Conservation (phyloP, 495 filamentous ascomycete species). For the Aspergillus mulundensis region DNA sequence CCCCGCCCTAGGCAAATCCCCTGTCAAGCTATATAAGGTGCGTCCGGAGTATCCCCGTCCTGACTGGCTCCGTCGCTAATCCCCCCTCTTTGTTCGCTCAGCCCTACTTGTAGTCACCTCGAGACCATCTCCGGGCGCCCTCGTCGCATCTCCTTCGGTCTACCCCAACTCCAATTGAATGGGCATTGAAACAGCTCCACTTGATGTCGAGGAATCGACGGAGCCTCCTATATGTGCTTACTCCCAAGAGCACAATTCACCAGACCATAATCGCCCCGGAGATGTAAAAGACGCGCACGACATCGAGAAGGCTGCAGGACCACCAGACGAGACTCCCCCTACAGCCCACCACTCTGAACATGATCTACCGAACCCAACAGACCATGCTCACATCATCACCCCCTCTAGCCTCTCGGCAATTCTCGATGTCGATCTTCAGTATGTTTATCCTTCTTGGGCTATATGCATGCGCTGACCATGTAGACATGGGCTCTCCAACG, state of each 20-base stretch:
- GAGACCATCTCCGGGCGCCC: background rate
- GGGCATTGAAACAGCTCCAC: slow-evolving; percentile 35
- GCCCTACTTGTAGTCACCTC: background rate
- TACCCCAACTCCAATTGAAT: slow-evolving; percentile 32
- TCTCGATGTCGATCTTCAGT: slow-evolving; percentile 31
- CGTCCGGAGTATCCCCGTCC: background rate
- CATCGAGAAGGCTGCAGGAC: slow-evolving; percentile 2
- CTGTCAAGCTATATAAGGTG: slow-evolving; percentile 13
- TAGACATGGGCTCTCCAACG: slow-evolving; percentile 51
- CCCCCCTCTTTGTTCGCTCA: slow-evolving; percentile 3
- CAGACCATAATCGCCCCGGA: slow-evolving; percentile 17
- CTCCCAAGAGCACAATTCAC: slow-evolving; percentile 19
- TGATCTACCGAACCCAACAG: background rate
- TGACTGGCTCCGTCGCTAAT: background rate
- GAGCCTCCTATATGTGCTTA: slow-evolving; percentile 43
- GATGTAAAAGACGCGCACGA: slow-evolving; percentile 17
- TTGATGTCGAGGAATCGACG: slow-evolving; percentile 44
- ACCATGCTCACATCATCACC: slow-evolving; percentile 29
- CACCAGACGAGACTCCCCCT: background rate
- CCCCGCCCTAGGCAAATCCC: slow-evolving; percentile 2
- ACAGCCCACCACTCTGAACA: background rate
- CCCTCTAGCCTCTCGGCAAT: slow-evolving; percentile 22
- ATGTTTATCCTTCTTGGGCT: slow-evolving; percentile 1
- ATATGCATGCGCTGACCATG: background rate
- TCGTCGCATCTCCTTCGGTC: slow-evolving; percentile 4